A percentile compares a stretch with the other conserved stretches of the same genome.
These are phyloP conservation scores for Lanmaoa pseudosensibilis DNA, from an alignment of 768 basidiomycete species.

Conservation along the genomic window DNA sequence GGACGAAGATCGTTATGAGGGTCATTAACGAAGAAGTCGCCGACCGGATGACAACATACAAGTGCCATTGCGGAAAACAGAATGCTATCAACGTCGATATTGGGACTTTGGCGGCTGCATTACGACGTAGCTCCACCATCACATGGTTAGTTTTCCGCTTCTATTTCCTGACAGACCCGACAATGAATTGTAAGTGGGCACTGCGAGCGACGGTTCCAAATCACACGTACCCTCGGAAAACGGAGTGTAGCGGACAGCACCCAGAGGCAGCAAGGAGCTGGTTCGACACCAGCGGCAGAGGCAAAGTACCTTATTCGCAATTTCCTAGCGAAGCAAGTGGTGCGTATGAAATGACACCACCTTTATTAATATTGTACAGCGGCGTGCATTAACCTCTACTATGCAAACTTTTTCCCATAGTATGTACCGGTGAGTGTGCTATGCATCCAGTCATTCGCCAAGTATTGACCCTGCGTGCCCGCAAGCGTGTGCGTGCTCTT, in stretches of 20 bases:
- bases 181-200: neutral
- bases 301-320: constrained; percentile 1
- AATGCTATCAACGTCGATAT: neutral
- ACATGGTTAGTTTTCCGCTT: neutral
- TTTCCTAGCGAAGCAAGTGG: constrained; percentile 1
- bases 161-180: neutral
- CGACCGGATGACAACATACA: neutral
- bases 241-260: neutral
- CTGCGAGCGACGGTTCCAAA: neutral
- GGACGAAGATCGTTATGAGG: constrained; percentile 4
- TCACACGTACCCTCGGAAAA: neutral
- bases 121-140: neutral
- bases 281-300: neutral
- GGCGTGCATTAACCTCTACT: neutral
- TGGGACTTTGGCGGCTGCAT: neutral
- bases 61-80: neutral
- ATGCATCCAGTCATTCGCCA: too few species aligned
- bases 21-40: neutral
- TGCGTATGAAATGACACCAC: neutral
- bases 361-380: neutral
- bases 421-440: neutral
- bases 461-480: too few species aligned
- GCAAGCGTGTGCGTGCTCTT: too few species aligned
- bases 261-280: neutral
- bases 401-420: neutral